Evolutionary conservation across 208 protist species (phyloP), one percentile per base, ranked within the genome.

Genomic region (Trichomonas gallinae): DNA sequence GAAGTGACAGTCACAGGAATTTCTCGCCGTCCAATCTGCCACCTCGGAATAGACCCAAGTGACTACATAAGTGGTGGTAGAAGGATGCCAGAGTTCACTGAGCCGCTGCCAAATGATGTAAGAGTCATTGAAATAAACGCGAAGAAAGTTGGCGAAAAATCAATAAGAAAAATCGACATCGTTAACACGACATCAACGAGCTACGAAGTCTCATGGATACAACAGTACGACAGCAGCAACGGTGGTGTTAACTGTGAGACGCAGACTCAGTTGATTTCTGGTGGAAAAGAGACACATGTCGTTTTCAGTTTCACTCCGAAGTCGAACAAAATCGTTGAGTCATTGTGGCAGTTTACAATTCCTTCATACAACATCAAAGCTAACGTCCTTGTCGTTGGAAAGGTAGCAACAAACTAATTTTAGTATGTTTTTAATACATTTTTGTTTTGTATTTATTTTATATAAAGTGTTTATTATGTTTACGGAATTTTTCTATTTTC

Each of bases 1-100:
- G 44, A 58, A 34, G 96, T 99, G n/a, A 96, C 97, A 1, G 96
- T 99, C 58, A 97, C 97, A 42, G 99, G 98, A n/a, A 97, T 96
- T 13, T 98, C 97, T 23, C 97, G 98, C 96, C 98, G 99, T 96
- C 99, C 99, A 11, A 97, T 99, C 34, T 98, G 99, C 96, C 99
- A 99, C 97, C 98, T 99, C 97, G 98, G 99, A 48, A 96, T 99
- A 4, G 98, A 98, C 0, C 97, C 97, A 13, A 98, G 97, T 49
- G 98, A 99, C 97, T 99, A 99, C 96, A 97, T 99, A 13, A 87
- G 45, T 2, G 26, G 58, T 72, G 58, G 58, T 31, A 96, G 98
- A 51, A 98, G 98, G 21, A 42, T 48, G 42, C 87, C 87, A 34
- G 87, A 93, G n/a, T 93, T 48, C n/a, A 93, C 40, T 10, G 40